phyloP scores from a whole-genome alignment of 768 basidiomycete genomes.

The Suillus weaverae region DNA sequence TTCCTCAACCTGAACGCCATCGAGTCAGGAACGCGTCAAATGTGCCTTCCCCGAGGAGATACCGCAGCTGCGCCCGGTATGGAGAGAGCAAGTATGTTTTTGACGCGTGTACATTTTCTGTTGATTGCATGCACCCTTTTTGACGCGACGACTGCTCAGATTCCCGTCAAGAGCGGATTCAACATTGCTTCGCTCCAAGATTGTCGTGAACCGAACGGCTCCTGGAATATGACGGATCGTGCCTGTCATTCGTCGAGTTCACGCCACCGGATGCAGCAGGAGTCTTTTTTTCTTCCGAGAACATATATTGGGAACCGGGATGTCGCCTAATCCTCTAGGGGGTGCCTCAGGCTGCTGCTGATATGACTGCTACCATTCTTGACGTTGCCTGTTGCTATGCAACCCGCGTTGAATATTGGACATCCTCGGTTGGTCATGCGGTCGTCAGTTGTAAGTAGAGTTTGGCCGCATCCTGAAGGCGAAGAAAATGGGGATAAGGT shows the following conservation, averaged over 20 bases:
- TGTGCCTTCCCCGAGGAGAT: slow-evolving; percentile 36
- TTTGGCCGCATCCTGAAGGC: slow-evolving; percentile 20
- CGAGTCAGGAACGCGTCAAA: slow-evolving; percentile 14
- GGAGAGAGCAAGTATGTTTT: slow-evolving; percentile 37
- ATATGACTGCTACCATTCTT: slow-evolving; percentile 13
- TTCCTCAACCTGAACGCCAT: neutral
- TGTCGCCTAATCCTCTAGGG: slow-evolving; percentile 3
- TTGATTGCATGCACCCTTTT: slow-evolving; percentile 22
- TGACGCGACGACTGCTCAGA: slow-evolving; percentile 9
- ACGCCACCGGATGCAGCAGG: slow-evolving; percentile 15
- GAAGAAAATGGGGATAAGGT: slow-evolving; percentile 21
- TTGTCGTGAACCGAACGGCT: slow-evolving; percentile 29
- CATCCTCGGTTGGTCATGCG: slow-evolving; percentile 34
- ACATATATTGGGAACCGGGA: slow-evolving; percentile 15
- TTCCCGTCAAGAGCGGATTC: slow-evolving; percentile 35
- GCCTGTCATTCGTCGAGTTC: slow-evolving; percentile 32
- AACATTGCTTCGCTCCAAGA: slow-evolving; percentile 29
- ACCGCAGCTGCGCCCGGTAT: slow-evolving; percentile 32
- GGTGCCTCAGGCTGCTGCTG: neutral
- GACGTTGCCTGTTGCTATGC: slow-evolving; percentile 25
- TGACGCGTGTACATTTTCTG: slow-evolving; percentile 21
- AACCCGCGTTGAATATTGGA: slow-evolving; percentile 23
- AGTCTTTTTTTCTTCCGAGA: slow-evolving; percentile 12
- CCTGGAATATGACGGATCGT: slow-evolving; percentile 33
- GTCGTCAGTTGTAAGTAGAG: slow-evolving; percentile 26